Evolutionary conservation across 225 moss, liverwort and hornwort genomes (phyloP), one percentile per base, ranked within the genome.

Genomic region (Bryum argenteum): DNA sequence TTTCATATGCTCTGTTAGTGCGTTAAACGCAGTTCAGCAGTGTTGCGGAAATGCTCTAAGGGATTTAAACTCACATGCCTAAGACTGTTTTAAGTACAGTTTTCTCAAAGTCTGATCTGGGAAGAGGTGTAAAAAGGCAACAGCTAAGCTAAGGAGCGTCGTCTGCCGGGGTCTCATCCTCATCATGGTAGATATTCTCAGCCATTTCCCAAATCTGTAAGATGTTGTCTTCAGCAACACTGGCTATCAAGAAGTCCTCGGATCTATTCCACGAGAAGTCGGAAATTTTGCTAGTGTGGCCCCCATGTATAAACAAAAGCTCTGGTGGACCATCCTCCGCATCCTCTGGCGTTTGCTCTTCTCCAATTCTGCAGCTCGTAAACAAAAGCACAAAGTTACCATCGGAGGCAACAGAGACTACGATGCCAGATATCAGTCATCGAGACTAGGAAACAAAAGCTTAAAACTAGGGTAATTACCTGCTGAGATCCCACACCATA

Each of bases 181-280:
- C 93, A 66, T 93, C 91, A 47, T 93, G 91, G 63, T 91, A 93
- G 9, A 93, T 93, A 14, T 91, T 93, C 77, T 94, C 94, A 4
- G 94, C 94, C 94, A 91, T 94, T 76, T 91, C 90, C 94, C 94
- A 94, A 42, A 94, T 82, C 69, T 94, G 94, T 65, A 94, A 74
- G 54, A 94, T 90, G 19, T 94, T 94, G 70, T 94, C 94, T 66
- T 91, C 94, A 10, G 91, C 91, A 42, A 94, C 94, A 73, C 91
- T 90, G 17, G 90, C 86, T 59, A 94, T 90, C 76, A 94, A 71
- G 81, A 90, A 94, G 50, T 91, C 90, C 63, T 94, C 89, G 18
- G 82, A 85, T 19, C 76, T 78, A 44, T 88, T 94, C 94, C 90
- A 91, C n/a, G 91, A 91, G 68, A 94, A 94, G 43, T 91, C 94